Percentiles rank a stretch among this genome's conserved stretches.
Evolutionary conservation across 805 yeast genomes (phyloP).

Genomic region (Starmerella riodocensis): DNA sequence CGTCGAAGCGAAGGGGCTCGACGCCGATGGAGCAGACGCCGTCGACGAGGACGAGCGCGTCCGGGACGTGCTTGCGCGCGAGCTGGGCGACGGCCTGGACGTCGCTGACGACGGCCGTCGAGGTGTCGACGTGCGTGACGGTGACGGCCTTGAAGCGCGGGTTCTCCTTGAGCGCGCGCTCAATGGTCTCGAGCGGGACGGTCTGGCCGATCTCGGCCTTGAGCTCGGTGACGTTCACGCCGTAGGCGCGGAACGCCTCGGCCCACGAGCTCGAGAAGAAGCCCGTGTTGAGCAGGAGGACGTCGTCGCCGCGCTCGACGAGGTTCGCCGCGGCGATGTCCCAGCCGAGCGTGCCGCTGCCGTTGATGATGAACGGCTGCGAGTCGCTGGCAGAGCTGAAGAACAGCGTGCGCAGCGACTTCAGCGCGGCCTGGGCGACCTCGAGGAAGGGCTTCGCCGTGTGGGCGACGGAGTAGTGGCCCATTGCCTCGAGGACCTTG

Average conservation of each 20-base stretch:
- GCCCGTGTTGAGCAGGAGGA: slow-evolving; percentile 77
- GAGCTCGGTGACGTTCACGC: slow-evolving; percentile 59
- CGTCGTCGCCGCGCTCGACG: slow-evolving; percentile 49
- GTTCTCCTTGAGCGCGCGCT: slow-evolving; percentile 36
- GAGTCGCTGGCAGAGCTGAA: slow-evolving; percentile 51
- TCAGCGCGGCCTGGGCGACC: slow-evolving; percentile 56
- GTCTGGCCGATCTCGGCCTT: slow-evolving; percentile 63
- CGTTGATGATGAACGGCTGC: slow-evolving; percentile 72
- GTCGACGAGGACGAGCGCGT: slow-evolving; percentile 73
- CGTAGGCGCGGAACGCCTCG: slow-evolving; percentile 58
- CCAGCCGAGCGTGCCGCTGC: slow-evolving; percentile 95
- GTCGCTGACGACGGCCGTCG: slow-evolving; percentile 80
- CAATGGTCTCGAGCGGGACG: slow-evolving; percentile 45
- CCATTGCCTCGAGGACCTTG: slow-evolving; percentile 63
- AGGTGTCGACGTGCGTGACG: slow-evolving; percentile 91
- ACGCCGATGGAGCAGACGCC: slow-evolving; percentile 92
- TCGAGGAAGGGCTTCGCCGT: slow-evolving; percentile 71
- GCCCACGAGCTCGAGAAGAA: slow-evolving; percentile 74
- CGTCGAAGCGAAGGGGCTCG: slow-evolving; percentile 71
- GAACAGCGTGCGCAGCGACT: slow-evolving; percentile 60
- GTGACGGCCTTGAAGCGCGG: slow-evolving; percentile 57
- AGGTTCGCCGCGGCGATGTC: slow-evolving; percentile 75
- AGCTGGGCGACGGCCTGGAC: slow-evolving; percentile 47
- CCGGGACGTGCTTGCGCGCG: slow-evolving; percentile 58
- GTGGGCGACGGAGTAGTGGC: slow-evolving; percentile 78